Conservation (phyloP, 768 basidiomycete genomes). For the Russula compacta region DNA sequence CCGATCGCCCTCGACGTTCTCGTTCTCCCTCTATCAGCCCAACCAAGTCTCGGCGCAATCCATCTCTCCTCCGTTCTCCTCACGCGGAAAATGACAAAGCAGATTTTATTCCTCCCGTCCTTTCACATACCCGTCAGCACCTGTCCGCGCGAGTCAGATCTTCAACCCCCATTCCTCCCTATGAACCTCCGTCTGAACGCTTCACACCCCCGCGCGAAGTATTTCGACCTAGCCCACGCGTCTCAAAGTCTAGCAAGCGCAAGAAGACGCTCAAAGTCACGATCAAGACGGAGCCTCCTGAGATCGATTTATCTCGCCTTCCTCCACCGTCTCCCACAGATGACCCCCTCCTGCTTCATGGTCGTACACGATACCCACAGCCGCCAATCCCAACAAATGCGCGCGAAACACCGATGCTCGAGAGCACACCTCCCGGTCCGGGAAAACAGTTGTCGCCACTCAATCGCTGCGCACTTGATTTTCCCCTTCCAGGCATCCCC, state of each 20-base stretch:
- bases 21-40: slow-evolving; percentile 17
- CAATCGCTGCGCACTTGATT: slow-evolving; percentile 15
- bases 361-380: slow-evolving; percentile 27
- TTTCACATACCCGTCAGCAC: slow-evolving; percentile 22
- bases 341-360: slow-evolving; percentile 60
- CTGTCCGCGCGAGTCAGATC: slow-evolving; percentile 31
- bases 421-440: slow-evolving; percentile 25
- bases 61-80: slow-evolving; percentile 31
- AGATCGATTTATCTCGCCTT: slow-evolving; percentile 47
- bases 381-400: slow-evolving; percentile 25
- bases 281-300: slow-evolving; percentile 58
- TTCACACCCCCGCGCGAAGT: slow-evolving; percentile 66
- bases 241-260: slow-evolving; percentile 34
- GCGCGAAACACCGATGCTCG: slow-evolving; percentile 32
- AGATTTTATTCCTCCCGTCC: slow-evolving; percentile 36
- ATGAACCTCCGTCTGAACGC: slow-evolving; percentile 58
- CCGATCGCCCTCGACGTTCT: slow-evolving; percentile 23
- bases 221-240: slow-evolving; percentile 29
- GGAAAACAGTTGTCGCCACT: slow-evolving; percentile 7
- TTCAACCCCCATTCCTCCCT: slow-evolving; percentile 45
- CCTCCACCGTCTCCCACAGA: slow-evolving; percentile 68
- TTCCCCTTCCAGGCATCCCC: slow-evolving; percentile 12
- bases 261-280: slow-evolving; percentile 25
- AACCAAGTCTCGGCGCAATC: slow-evolving; percentile 25
- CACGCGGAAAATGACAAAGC: slow-evolving; percentile 42